phyloP scores from a whole-genome alignment of 2,329 filamentous ascomycete species.

The Beauveria caledonica region DNA sequence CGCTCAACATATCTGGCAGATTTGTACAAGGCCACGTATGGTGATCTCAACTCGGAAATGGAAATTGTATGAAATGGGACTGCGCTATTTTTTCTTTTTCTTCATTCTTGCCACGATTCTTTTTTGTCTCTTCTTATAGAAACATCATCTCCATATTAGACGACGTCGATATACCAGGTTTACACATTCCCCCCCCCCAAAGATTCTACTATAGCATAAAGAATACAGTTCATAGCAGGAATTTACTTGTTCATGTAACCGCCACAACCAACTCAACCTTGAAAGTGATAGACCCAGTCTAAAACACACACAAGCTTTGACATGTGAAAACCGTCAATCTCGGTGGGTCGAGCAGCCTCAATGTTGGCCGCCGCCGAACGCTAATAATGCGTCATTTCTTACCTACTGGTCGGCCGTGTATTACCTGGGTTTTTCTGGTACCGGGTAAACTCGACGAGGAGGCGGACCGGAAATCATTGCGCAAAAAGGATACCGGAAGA shows the following conservation, averaged over 20 bases:
- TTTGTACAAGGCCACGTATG: slow-evolving; percentile 4
- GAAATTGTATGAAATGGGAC: background rate
- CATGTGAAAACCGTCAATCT: background rate
- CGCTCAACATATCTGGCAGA: slow-evolving; percentile 1
- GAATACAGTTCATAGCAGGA: background rate
- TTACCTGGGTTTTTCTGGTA: no score
- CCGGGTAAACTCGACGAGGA: no score
- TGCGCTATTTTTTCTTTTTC: background rate
- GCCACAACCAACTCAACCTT: background rate
- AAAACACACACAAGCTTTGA: background rate
- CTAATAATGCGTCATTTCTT: background rate
- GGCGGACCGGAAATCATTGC: no score
- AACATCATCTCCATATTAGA: slow-evolving; percentile 2
- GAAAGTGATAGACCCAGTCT: background rate
- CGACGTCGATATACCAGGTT: slow-evolving; percentile 4
- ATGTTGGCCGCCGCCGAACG: background rate
- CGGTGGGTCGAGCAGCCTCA: background rate
- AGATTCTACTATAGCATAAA: background rate
- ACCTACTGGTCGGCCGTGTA: background rate
- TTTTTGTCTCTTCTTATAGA: background rate
- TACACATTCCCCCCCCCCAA: background rate
- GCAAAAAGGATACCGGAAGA: no score
- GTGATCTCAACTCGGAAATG: background rate
- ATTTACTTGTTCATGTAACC: background rate
- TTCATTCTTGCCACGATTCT: background rate